Evolutionary conservation across 2,329 filamentous ascomycete species (phyloP).

Genomic region (Cyanodermella asteris): DNA sequence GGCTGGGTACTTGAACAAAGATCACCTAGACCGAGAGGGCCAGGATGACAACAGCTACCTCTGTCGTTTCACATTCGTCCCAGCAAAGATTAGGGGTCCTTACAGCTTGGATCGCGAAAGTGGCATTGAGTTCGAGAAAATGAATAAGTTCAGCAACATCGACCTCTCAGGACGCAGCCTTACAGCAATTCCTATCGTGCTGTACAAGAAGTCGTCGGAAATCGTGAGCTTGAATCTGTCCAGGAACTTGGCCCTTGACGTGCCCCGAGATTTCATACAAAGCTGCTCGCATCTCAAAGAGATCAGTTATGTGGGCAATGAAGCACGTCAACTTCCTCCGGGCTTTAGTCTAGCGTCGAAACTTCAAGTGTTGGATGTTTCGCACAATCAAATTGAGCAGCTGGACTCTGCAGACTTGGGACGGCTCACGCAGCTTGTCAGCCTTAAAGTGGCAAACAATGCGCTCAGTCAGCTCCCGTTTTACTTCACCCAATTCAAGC

Average conservation of each 20-base stretch:
- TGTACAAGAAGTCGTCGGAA: slow-evolving; percentile 78
- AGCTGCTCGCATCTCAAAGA: slow-evolving; percentile 78
- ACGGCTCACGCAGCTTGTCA: slow-evolving; percentile 53
- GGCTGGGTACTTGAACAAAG: slow-evolving; percentile 69
- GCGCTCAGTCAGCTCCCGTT: slow-evolving; percentile 55
- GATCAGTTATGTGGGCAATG: slow-evolving; percentile 90
- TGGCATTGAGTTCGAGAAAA: slow-evolving; percentile 47
- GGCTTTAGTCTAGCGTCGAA: slow-evolving; percentile 63
- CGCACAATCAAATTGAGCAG: slow-evolving; percentile 78
- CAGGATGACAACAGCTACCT: slow-evolving; percentile 95
- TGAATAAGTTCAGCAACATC: slow-evolving; percentile 83
- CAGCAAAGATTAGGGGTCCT: slow-evolving; percentile 64
- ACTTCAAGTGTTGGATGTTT: slow-evolving; percentile 78
- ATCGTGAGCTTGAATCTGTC: slow-evolving; percentile 92
- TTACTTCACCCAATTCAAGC: slow-evolving; percentile 63
- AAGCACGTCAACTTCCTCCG: slow-evolving; percentile 63
- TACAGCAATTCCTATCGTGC: slow-evolving; percentile 78
- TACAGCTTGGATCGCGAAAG: slow-evolving; percentile 53
- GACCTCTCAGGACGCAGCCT: slow-evolving; percentile 78
- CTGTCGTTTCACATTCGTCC: slow-evolving; percentile 85
- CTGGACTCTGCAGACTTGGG: slow-evolving; percentile 68
- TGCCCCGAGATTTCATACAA: slow-evolving; percentile 91
- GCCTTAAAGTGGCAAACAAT: slow-evolving; percentile 87
- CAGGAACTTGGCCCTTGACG: slow-evolving; percentile 71
- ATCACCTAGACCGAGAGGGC: slow-evolving; percentile 79